phyloP scores from a whole-genome alignment of 176 grass and related monocot species.

The Olyra latifolia region DNA sequence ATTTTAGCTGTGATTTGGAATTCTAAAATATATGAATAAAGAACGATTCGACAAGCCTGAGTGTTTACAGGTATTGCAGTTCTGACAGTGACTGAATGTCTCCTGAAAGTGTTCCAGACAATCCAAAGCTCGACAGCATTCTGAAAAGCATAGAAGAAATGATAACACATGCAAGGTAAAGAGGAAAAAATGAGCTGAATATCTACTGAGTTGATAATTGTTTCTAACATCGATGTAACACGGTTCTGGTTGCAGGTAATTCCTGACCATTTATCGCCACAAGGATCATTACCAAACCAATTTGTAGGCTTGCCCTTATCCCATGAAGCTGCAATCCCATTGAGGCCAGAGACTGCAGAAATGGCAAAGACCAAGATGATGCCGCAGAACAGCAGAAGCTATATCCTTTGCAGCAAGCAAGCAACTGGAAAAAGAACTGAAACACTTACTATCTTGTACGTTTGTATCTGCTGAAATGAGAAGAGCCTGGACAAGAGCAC shows the following conservation, averaged over 20 bases:
- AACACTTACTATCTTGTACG: conserved; percentile 18
- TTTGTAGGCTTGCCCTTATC: conserved; percentile 48
- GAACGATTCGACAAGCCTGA: neutral
- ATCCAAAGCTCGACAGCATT: conserved; percentile 59
- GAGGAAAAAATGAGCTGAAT: neutral
- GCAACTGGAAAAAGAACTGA: neutral
- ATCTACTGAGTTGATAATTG: neutral
- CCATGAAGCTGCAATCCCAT: conserved; percentile 48
- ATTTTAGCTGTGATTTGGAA: neutral
- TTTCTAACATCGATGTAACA: conserved; percentile 56
- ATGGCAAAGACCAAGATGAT: neutral
- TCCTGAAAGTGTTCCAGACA: conserved; percentile 68
- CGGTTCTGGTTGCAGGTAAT: conserved; percentile 38
- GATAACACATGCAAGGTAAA: neutral
- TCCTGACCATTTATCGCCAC: conserved; percentile 63
- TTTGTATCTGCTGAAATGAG: conserved; percentile 37
- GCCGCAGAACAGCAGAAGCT: neutral
- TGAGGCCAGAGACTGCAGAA: conserved; percentile 52
- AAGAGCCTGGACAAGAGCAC: conserved; percentile 22
- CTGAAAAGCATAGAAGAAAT: conserved; percentile 30
- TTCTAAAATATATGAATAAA: neutral
- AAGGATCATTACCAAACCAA: conserved; percentile 71
- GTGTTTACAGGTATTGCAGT: conserved; percentile 50
- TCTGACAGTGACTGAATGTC: conserved; percentile 61
- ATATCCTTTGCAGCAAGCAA: neutral